Base-by-base conservation (phyloP, 805 yeast genomes). In the Komagataella populi region DNA sequence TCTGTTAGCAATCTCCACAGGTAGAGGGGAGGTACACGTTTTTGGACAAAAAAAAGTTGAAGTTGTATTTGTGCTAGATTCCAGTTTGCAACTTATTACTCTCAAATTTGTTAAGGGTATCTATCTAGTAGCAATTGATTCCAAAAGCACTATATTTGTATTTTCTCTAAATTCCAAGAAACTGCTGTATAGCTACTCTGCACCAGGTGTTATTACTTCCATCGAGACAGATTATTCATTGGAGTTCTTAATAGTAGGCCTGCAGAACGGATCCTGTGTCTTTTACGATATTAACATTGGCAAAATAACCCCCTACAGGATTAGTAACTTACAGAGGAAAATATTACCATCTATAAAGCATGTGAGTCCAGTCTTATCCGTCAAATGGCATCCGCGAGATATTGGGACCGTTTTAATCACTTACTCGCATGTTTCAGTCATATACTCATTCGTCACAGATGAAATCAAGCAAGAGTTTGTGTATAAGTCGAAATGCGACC, bases 351-450 rank as follows among this genome's bases (percentile, higher is more conserved):
- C 74, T 49, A 81, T 77, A 45, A 72, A 75, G 16, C 14, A 30
- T 30, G 55, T 57, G 12, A 54, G 57, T 12, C 80, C 86, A 1
- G 93, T 89, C 1, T 62, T 78, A 1, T 70, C 83, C 0, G 65
- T 93, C 2, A 78, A 80, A 55, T 74, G 95, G 76, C 93, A 87
- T 60, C 99, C 99, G 4, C 74, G 97, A 55, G 97, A 93, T 62
- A 72, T 88, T 6, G 91, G 96, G 0, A 73, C 84, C 0, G 54
- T 93, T 2, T 71, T 93, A 55, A 76, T 93, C 7, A 79, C 88
- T 0, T 93, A 90, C 63, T 68, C 78, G 3, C 79, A 78, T 52
- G 72, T 80, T 48, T 88, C 90, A 0, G 77, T 89, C 0, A 68
- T 80, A 3, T 91, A 83, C 64, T 82, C 87, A 1, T 57, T 93